These are phyloP conservation scores for Pseudogymnoascus destructans DNA, from an alignment of 2,329 filamentous ascomycete species.

Conservation along the genomic window DNA sequence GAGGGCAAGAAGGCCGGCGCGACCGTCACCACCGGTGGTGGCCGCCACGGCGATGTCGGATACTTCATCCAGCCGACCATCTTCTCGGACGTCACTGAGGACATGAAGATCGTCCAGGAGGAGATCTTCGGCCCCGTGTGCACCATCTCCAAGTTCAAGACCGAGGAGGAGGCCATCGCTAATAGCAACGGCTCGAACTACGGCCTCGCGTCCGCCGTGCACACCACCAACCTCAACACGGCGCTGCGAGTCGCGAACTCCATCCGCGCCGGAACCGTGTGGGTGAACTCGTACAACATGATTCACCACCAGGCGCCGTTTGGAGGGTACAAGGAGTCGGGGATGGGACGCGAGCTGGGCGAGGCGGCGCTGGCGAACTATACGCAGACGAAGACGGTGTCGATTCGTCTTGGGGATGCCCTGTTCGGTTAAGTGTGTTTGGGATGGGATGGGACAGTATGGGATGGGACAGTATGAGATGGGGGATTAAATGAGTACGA, in stretches of 20 bases:
- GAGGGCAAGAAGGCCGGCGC: slow-evolving; percentile 52
- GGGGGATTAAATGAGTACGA: neutral
- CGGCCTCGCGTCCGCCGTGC: slow-evolving; percentile 55
- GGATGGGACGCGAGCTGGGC: slow-evolving; percentile 61
- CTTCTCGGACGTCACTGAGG: slow-evolving; percentile 54
- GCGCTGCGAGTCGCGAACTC: slow-evolving; percentile 52
- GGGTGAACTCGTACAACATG: slow-evolving; percentile 45
- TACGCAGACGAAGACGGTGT: slow-evolving; percentile 54
- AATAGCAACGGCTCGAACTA: slow-evolving; percentile 51
- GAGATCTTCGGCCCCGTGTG: slow-evolving; percentile 66
- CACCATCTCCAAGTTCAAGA: slow-evolving; percentile 57
- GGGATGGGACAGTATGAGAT: no score
- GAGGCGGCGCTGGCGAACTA: slow-evolving; percentile 56
- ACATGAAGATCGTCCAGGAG: slow-evolving; percentile 64
- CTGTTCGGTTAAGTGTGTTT: slow-evolving; percentile 26
- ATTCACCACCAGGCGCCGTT: slow-evolving; percentile 55
- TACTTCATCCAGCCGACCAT: slow-evolving; percentile 65
- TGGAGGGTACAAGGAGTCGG: slow-evolving; percentile 65
- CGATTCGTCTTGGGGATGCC: slow-evolving; percentile 37
- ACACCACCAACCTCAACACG: slow-evolving; percentile 55
- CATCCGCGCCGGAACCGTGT: slow-evolving; percentile 42
- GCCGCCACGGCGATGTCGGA: slow-evolving; percentile 46
- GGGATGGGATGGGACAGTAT: neutral
- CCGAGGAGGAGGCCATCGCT: slow-evolving; percentile 51
- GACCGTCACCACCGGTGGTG: slow-evolving; percentile 50